A percentile compares a stretch with the other conserved stretches of the same genome.
Conservation (phyloP, 2,329 filamentous ascomycete species). For the Nothomitra cinnamomea region DNA sequence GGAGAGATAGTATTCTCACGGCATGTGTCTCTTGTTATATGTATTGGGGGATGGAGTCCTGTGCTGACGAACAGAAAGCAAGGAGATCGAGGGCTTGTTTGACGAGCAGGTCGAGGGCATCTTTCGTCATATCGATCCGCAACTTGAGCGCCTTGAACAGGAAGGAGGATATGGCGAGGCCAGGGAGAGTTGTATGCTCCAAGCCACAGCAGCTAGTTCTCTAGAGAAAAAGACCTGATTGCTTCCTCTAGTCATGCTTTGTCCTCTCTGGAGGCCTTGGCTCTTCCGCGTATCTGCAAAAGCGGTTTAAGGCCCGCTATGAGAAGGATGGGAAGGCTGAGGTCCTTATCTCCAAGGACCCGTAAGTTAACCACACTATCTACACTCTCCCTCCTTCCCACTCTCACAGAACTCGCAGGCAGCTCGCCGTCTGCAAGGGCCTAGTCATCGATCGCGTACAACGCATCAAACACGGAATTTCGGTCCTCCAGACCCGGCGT, state of each 20-base stretch:
- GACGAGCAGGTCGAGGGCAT: not conserved
- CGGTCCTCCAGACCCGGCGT: not conserved
- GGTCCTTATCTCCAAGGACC: not conserved
- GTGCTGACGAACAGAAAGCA: not conserved
- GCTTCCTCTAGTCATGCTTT: too few species aligned
- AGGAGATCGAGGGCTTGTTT: not conserved
- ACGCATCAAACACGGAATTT: too few species aligned
- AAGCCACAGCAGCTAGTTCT: too few species aligned
- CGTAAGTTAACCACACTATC: not conserved
- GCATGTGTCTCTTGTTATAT: not conserved
- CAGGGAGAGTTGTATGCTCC: too few species aligned
- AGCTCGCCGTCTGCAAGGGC: too few species aligned
- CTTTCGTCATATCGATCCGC: not conserved
- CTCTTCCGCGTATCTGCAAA: conserved; percentile 25
- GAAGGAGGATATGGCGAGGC: too few species aligned
- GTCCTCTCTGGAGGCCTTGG: conserved; percentile 27
- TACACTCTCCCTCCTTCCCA: too few species aligned
- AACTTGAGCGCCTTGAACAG: not conserved
- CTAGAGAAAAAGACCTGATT: too few species aligned
- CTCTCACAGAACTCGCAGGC: too few species aligned
- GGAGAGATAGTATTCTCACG: not conserved
- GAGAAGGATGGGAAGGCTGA: conserved; percentile 10
- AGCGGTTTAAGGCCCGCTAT: conserved; percentile 20
- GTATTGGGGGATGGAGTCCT: too few species aligned
- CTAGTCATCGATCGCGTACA: too few species aligned